These are phyloP conservation scores for Pichia sp. DNA, from an alignment of 1,139 yeast genomes.

Conservation along the genomic window DNA sequence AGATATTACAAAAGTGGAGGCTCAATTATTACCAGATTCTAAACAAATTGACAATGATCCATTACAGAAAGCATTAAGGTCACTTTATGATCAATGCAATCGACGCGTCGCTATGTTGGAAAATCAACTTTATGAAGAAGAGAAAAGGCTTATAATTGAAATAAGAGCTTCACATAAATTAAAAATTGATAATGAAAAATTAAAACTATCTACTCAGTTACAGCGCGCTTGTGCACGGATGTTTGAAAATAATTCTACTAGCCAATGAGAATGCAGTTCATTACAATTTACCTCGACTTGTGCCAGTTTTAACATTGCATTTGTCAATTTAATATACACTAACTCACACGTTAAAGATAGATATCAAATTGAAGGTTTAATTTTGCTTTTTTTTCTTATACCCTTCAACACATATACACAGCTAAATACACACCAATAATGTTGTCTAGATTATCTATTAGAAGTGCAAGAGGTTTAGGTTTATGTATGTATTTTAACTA, in stretches of 20 bases:
- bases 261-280: neutral
- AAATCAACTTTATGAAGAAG: neutral
- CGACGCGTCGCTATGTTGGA: neutral
- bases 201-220: neutral
- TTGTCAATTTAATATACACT: too few relatives aligned
- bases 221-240: neutral
- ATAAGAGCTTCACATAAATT: neutral
- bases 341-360: too few relatives aligned
- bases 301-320: too few relatives aligned
- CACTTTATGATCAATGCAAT: neutral
- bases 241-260: neutral
- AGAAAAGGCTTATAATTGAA: neutral
- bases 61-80: neutral
- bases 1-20: too few relatives aligned
- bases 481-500: conserved; percentile 25
- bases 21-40: too few relatives aligned
- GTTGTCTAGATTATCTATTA: conserved; percentile 40
- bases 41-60: neutral
- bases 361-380: neutral
- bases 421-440: conserved; percentile 8
- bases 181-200: neutral
- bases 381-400: neutral
- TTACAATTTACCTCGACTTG: neutral
- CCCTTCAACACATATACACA: too few relatives aligned
- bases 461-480: conserved; percentile 41